Evolutionary conservation across 140 eudicot genomes (phyloP), one percentile per base, ranked within the genome.

Genomic region (Bidens hawaiensis): DNA sequence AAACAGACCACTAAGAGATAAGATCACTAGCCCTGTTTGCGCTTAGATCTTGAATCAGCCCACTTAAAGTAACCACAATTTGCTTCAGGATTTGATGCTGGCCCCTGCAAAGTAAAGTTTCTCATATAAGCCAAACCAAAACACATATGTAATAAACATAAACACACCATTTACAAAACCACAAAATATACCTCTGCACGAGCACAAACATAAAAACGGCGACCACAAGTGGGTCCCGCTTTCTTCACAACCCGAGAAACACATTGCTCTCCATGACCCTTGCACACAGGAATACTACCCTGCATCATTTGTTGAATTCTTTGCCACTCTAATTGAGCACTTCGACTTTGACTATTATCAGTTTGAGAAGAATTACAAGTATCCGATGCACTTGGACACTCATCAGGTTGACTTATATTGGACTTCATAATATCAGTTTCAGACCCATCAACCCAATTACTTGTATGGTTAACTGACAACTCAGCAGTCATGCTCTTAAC

Each of bases 301-400:
- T 93, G 94, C 99, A 88, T 93, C 48, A 82, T 66, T 45, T 83
- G 88, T 50, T 85, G 95, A 76, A 88, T 93, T 87, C 99, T 79
- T 74, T 84, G 90, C 99, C 99, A 88, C 78, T 93, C 99, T 64
- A 67, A 54, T 56, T 79, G 27, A 40, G 97, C 95, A 60, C 34
- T 56, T 60, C 62, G 80, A 50, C 34, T 56, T 60, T 65, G 80
- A 50, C 75, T 85, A 60, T 79, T 84, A 53, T 82, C 79, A 41
- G 67, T 73, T 46, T 67, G 76, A 6, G 87, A 70, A 62, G 83
- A 50, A 31, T 71, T 60, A 46, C 75, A 62, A 7, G 49, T 68
- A 61, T 67, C 71, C 6, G 54, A 50, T 40, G 59, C 81, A 68
- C 56, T 33, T 25, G 27, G 76, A 57, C 66, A 60, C 66, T 72